A percentile compares a stretch with the other conserved stretches of the same genome.
Conservation (phyloP, 257 asterid genomes). For the Leonotis leonurus region DNA sequence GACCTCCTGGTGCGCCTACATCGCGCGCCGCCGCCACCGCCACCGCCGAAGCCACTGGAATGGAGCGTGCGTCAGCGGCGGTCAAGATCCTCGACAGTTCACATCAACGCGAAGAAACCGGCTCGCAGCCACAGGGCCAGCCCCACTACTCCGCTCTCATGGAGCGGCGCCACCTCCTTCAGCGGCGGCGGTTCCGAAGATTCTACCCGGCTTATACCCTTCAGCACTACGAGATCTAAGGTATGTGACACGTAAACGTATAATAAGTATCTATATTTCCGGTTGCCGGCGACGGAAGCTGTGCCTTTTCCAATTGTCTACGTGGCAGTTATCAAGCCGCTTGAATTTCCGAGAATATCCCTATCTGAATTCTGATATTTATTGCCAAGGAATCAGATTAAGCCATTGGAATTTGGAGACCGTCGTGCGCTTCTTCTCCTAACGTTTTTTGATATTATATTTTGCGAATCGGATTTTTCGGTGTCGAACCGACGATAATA, state of each 20-base stretch:
- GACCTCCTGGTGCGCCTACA: constrained; percentile 47
- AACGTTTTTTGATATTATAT: background rate
- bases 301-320: constrained; percentile 6
- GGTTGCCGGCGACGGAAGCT: constrained; percentile 9
- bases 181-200: constrained; percentile 59
- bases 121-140: constrained; percentile 43
- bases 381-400: constrained; percentile 37
- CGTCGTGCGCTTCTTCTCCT: constrained; percentile 10
- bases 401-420: constrained; percentile 11
- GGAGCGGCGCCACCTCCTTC: constrained; percentile 55
- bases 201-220: constrained; percentile 22
- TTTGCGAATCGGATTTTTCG: constrained; percentile 2
- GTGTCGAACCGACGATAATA: constrained; percentile 8
- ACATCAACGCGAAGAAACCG: constrained; percentile 22
- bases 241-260: constrained; percentile 20
- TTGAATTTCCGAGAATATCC: constrained; percentile 31
- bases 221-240: constrained; percentile 49
- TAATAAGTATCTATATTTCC: background rate
- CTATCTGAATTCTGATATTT: constrained; percentile 18
- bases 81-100: constrained; percentile 34
- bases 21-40: constrained; percentile 9
- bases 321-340: constrained; percentile 27
- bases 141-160: constrained; percentile 71
- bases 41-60: constrained; percentile 21
- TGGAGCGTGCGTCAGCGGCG: constrained; percentile 77